Evolutionary conservation across 257 asterid species (phyloP), one percentile per base, ranked within the genome.

Genomic region (Ligustrum vulgare): DNA sequence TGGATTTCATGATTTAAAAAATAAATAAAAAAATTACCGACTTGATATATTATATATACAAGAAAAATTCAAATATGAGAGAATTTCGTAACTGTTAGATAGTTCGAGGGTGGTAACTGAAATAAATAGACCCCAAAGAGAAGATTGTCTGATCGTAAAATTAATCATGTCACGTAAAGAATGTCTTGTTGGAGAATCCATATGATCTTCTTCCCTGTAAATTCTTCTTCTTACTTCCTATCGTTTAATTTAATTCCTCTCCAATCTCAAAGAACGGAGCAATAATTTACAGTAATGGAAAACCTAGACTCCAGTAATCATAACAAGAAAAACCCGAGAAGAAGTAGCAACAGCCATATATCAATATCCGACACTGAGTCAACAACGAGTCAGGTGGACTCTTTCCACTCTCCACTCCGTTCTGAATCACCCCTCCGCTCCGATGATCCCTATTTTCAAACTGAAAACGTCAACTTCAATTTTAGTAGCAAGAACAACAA

Each of bases 381-480:
- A 8, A 84, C 85, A 63, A 71, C 88, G 56, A 91, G 97, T 83
- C 95, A 88, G 67, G 75, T 79, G 69, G 98, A 93, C 51, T 82
- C 97, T 18, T 93, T 86, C 81, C 94, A 91, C 89, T 93, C 98
- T 4, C 98, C 98, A 28, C 94, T 93, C 68, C 96, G 88, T 20
- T 88, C 65, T 70, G 87, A 83, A 25, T 89, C 93, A n/a, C 96
- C 87, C 1, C 78, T 87, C 62, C 93, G 85, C 45, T 85, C 90
- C 73, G 92, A 86, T 69, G 93, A 89, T 47, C 89, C 87, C 0
- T 35, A 68, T 25, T 80, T 82, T 68, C 84, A 68, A 0, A 77
- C 87, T 8, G 78, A 82, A 70, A 79, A 66, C 56, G 84, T 71
- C 16, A 41, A 41, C 3, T 15, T 41, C 10, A 78, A 54, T 68